Evolutionary conservation across 306 rosid genomes (phyloP), one percentile per base, ranked within the genome.

Genomic region (Potentilla sterilis): DNA sequence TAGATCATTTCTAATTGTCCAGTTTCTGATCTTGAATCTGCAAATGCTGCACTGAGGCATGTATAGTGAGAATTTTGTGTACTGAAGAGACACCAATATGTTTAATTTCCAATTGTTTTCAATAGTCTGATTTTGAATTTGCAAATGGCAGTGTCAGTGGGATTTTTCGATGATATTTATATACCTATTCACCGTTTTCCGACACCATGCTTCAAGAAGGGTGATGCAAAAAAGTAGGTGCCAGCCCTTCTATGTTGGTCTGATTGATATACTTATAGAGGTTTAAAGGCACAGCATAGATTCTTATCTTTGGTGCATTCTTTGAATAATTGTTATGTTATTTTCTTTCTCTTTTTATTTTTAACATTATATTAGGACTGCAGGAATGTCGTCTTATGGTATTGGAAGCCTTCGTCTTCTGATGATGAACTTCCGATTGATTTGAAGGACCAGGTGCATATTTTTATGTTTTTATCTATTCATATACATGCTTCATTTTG

Each of bases 161-260:
- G 90, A 81, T 93, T 91, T 88, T 93, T 93, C 49, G 93, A 91
- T 40, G 98, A 93, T 74, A 86, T 93, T 70, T 87, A 86, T 62
- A 62, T 91, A 74, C 96, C 92, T 37, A 67, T 8, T 54, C 83
- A 87, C 76, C 85, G 86, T 62, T n/a, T 93, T 48, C 93, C 94
- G 43, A 13, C 5, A 74, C 92, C 87, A 62, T 88, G 85, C 8
- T 72, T 67, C 83, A 84, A 75, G 77, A 78, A 9, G 78, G 85
- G 83, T 34, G 85, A 86, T 70, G 49, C 87, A 19, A 47, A 41
- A 52, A 85, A 83, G 54, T 63, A 87, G 88, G 98, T 93, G 81
- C 55, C 6, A 19, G 18, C 65, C 71, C 48, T 73, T 3, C 54
- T 63, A 75, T 40, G 32, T 67, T 43, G 34, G 21, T 51, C 38